phyloP scores from a whole-genome alignment of 1,284 basidiomycete species.

The Malassezia brasiliensis region DNA sequence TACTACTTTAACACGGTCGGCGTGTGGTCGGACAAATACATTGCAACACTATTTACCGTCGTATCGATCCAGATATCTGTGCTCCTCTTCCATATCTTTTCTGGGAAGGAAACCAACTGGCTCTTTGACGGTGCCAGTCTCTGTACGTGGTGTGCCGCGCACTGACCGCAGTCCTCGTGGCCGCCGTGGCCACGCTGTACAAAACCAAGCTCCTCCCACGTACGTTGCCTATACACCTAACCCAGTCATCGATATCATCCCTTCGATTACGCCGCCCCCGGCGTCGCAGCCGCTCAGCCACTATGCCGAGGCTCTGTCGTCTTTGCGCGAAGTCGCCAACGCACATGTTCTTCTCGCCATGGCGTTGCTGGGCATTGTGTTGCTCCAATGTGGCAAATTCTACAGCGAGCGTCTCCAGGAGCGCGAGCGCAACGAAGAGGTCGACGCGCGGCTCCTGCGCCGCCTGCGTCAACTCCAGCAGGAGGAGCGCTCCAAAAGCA shows the following conservation, averaged over 20 bases:
- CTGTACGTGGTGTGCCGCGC: conserved; percentile 20
- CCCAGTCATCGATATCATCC: conserved; percentile 1
- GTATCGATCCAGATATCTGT: conserved; percentile 24
- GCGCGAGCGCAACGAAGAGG: conserved; percentile 43
- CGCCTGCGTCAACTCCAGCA: conserved; percentile 32
- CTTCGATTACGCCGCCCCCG: not conserved
- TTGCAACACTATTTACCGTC: conserved; percentile 22
- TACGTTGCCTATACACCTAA: conserved; percentile 13
- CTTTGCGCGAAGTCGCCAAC: conserved; percentile 42
- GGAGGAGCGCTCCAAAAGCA: conserved; percentile 21
- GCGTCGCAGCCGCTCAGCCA: not conserved
- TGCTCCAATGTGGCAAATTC: conserved; percentile 46
- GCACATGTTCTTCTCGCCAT: conserved; percentile 42
- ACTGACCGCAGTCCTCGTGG: conserved; percentile 30
- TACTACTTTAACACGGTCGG: conserved; percentile 41
- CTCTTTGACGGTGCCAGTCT: conserved; percentile 47
- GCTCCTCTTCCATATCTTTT: conserved; percentile 32
- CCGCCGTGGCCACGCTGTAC: conserved; percentile 36
- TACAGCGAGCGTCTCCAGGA: conserved; percentile 45
- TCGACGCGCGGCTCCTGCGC: conserved; percentile 38
- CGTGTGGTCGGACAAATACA: conserved; percentile 24
- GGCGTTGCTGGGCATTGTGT: conserved; percentile 40
- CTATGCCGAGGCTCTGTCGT: not conserved
- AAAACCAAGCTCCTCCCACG: conserved; percentile 37
- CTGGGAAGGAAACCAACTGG: conserved; percentile 44